Percentiles rank a stretch among this genome's conserved stretches.
phyloP scores from a whole-genome alignment of 2,329 filamentous ascomycete species.

The Colletotrichum camelliae region DNA sequence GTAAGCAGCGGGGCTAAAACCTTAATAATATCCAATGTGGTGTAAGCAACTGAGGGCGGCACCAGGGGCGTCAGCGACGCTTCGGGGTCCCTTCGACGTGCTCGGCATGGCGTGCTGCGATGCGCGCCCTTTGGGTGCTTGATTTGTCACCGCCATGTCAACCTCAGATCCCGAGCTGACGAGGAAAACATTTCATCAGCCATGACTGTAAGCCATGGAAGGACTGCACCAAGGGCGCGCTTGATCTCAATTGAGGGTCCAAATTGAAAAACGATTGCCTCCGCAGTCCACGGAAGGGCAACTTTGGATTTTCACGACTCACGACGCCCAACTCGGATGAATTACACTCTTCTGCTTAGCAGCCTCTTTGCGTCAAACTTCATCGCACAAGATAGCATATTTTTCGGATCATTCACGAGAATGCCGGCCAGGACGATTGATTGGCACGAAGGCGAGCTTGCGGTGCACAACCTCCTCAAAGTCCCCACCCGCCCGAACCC shows the following conservation, averaged over 20 bases:
- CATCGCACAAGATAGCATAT: not conserved
- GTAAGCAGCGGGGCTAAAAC: not conserved
- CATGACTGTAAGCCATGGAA: not conserved
- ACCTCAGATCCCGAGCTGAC: not conserved
- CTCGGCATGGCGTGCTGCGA: not conserved
- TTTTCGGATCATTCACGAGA: not conserved
- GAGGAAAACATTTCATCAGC: not conserved
- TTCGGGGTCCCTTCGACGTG: not conserved
- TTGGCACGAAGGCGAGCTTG: slow-evolving; percentile 71
- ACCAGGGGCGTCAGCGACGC: not conserved
- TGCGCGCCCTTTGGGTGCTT: slow-evolving; percentile 1
- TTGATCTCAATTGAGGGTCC: not conserved
- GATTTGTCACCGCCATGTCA: slow-evolving; percentile 16
- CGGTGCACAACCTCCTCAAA: slow-evolving; percentile 67
- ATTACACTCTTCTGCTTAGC: not conserved
- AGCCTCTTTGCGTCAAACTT: not conserved
- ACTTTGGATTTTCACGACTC: not conserved
- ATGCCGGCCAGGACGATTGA: slow-evolving; percentile 33
- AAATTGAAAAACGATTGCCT: not conserved
- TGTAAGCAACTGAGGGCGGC: not conserved
- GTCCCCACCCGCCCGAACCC: slow-evolving; percentile 68
- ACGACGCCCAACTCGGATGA: not conserved
- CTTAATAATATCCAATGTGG: not conserved
- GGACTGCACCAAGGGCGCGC: not conserved
- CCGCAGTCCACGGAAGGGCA: not conserved